These are phyloP conservation scores for Fistulifera solaris DNA, from an alignment of 108 stramenopile species.

Conservation along the genomic window DNA sequence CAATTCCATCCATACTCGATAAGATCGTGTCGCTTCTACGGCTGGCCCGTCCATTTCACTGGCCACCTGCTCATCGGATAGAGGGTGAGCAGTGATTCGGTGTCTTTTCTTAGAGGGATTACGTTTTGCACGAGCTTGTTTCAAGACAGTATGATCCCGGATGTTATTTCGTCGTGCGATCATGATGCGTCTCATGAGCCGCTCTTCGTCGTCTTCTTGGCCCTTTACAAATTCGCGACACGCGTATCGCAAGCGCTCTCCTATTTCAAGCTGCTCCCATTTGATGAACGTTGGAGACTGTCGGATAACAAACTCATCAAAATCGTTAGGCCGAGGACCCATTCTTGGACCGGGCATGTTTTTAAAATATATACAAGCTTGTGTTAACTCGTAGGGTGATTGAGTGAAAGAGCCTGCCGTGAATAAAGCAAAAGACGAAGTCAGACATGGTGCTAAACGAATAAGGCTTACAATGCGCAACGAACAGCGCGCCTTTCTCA, in stretches of 20 bases:
- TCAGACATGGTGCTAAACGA: no score
- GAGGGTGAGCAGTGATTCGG: neutral
- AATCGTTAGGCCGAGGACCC: constrained; percentile 74
- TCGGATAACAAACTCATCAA: constrained; percentile 71
- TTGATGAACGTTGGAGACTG: constrained; percentile 60
- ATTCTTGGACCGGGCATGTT: constrained; percentile 77
- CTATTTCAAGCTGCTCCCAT: constrained; percentile 41
- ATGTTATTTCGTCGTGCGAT: constrained; percentile 84
- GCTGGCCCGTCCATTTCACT: constrained; percentile 67
- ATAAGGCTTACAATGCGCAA: no score
- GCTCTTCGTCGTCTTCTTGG: constrained; percentile 75
- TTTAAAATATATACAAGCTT: no score
- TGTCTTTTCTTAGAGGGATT: neutral
- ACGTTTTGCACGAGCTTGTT: constrained; percentile 35
- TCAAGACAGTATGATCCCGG: constrained; percentile 63
- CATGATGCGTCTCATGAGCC: constrained; percentile 87
- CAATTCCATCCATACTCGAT: constrained; percentile 48
- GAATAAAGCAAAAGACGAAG: no score
- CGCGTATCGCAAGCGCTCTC: constrained; percentile 62
- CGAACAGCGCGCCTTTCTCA: no score
- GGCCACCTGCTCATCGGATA: constrained; percentile 38
- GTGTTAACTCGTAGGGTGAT: no score
- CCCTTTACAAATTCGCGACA: constrained; percentile 79
- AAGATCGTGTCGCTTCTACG: constrained; percentile 78
- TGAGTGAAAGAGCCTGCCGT: no score